A percentile compares a stretch with the other conserved stretches of the same genome.
phyloP scores from a whole-genome alignment of 176 grass and related monocot species.

The Melocanna baccifera region DNA sequence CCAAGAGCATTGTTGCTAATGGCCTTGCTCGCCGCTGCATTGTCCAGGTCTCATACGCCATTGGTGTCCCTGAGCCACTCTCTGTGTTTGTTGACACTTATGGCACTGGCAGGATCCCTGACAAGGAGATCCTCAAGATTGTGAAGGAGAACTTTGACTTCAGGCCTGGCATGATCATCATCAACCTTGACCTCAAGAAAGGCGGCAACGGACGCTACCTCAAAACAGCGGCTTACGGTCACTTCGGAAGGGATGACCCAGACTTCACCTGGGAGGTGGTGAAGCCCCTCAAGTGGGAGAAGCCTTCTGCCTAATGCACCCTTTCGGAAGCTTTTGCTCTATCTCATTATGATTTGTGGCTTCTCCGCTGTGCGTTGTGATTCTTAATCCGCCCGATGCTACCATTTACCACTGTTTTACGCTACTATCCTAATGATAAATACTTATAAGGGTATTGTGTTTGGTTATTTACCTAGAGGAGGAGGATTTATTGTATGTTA shows the following conservation, averaged over 20 bases:
- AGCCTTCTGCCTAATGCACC: constrained; percentile 43
- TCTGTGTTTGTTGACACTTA: constrained; percentile 44
- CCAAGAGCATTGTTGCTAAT: constrained; percentile 47
- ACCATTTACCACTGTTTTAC: constrained; percentile 15
- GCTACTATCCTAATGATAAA: constrained; percentile 35
- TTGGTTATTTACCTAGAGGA: constrained; percentile 27
- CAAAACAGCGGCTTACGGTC: constrained; percentile 46
- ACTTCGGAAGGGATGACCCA: constrained; percentile 43
- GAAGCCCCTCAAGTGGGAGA: constrained; percentile 49
- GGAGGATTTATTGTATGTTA: constrained; percentile 25
- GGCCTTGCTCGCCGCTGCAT: constrained; percentile 48
- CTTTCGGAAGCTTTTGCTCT: constrained; percentile 21
- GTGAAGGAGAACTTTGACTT: constrained; percentile 53
- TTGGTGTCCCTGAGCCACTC: constrained; percentile 46
- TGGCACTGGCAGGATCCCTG: constrained; percentile 30
- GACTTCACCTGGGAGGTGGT: constrained; percentile 60
- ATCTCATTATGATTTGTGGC: not conserved
- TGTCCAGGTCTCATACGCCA: constrained; percentile 48
- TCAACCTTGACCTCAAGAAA: constrained; percentile 53
- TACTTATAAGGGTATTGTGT: constrained; percentile 31
- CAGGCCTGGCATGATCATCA: constrained; percentile 57
- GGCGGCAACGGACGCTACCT: constrained; percentile 49
- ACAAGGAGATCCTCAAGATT: constrained; percentile 54
- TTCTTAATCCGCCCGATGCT: constrained; percentile 26
- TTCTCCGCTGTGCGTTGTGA: constrained; percentile 2